Base-by-base conservation (phyloP, 495 filamentous ascomycete species). In the Talaromyces proteolyticus region DNA sequence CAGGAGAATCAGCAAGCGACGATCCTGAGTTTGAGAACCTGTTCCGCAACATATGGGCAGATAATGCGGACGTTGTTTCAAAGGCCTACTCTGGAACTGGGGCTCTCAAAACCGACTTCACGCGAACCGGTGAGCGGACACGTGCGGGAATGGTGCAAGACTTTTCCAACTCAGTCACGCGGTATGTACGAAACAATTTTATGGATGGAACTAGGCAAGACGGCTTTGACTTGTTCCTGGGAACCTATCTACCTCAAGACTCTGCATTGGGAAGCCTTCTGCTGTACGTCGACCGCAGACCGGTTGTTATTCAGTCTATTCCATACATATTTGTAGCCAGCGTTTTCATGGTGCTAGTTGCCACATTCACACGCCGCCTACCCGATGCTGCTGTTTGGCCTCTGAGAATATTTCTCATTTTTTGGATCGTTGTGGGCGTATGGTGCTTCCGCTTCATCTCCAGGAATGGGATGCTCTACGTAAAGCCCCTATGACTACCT, bases 41-140 rank as follows among this genome's bases (percentile, higher is more conserved):
- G 25, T 98, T 96, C 78, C 86, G 92, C 17, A 96, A 96, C 61
- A 75, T 95, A 25, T 98, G 93, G 93, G 93, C 93, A 26, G 93
- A 98, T 67, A 98, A 98, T 63, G 93, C 93, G 20, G 93, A 98
- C 59, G 86, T 89, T 14, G 93, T 98, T 19, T 92, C 89, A 20
- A 86, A 85, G 52, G 81, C 87, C 1, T 98, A 98, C 62, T 91
- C 92, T 8, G 93, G 93, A 38, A 96, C 93, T 4, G 93, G 93
- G 6, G 93, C 93, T 24, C 74, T 96, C 67, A 97, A 97, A 70
- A 97, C 93, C 1, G 93, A 97, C 62, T 87, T 96, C 52, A 98
- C 93, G 3, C 82, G 93, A 10, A 87, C 85, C 8, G 94, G 94
- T 42, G 79, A 88, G 58, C 82, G 93, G 16, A 97, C 92, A 10